Base-by-base conservation (phyloP, 257 asterid species). In the Ligustrum vulgare region DNA sequence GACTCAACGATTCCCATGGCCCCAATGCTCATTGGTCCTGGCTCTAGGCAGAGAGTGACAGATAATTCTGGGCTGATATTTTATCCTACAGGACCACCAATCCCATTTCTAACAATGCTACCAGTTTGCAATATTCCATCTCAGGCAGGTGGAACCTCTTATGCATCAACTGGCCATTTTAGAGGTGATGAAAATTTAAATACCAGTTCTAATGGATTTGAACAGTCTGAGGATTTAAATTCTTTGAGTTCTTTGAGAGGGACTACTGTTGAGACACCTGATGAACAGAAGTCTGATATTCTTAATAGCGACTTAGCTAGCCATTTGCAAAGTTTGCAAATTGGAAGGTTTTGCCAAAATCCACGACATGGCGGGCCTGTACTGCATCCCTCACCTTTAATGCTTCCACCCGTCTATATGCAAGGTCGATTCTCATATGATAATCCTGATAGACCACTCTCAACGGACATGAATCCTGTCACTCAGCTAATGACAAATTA, bases 1-100 rank as follows among this genome's bases (percentile, higher is more conserved):
- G 98, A 92, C 23, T 82, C 97, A 11, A 74, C 78, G 81, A 79
- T 82, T 33, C 88, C 99, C 71, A 84, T 85, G 80, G 80, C 90
- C 62, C 98, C 97, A 18, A 88, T 93, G 97, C 87, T 90, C 63
- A 83, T 91, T 66, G 89, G 90, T 65, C 87, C 91, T 67, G 92
- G 93, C 33, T 84, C 92, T 37, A 88, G 83, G 81, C 87, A 88
- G 80, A 87, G 93, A 84, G 74, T 66, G 76, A 68, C 79, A 35
- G 96, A 93, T 77, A 83, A 85, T 77, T 89, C 98, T 51, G 96
- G 89, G 72, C 39, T 91, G 72, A 54, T 94, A 49, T 95, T 95
- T 80, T 91, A 87, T 72, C 97, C 97, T 41, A 89, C 98, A n/a
- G 99, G 99, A 7, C 99, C 99, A 66, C 98, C 99, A 22, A 88